These are phyloP conservation scores for Trypanosoma lewisi DNA, from an alignment of 208 protist genomes.

Conservation along the genomic window DNA sequence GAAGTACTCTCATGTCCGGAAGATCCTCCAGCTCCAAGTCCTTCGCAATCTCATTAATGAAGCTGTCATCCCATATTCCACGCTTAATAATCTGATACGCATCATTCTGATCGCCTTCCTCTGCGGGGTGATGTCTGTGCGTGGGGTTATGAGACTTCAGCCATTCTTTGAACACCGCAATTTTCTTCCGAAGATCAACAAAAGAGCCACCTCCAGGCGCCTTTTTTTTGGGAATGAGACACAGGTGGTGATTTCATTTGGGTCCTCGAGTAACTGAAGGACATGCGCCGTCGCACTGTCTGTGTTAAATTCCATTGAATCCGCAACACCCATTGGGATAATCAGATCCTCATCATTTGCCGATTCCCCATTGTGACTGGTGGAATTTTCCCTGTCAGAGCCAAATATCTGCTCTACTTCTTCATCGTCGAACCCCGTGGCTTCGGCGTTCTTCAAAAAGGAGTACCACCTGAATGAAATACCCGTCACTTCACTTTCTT, in stretches of 20 bases:
- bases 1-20: slow-evolving; percentile 14
- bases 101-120: background rate
- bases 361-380: background rate
- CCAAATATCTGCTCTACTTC: slow-evolving; percentile 11
- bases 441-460: background rate
- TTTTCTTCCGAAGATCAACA: slow-evolving; percentile 9
- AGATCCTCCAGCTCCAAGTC: slow-evolving; percentile 15
- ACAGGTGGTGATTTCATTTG: background rate
- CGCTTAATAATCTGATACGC: slow-evolving; percentile 16
- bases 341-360: background rate
- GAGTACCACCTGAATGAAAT: background rate
- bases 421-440: background rate
- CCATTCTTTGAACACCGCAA: slow-evolving; percentile 22
- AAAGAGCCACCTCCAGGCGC: background rate
- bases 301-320: background rate
- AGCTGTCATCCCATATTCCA: background rate
- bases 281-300: background rate
- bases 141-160: slow-evolving; percentile 1
- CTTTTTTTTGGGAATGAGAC: slow-evolving; percentile 17
- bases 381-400: background rate
- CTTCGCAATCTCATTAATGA: slow-evolving; percentile 3
- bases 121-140: background rate
- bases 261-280: background rate
- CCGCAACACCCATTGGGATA: background rate
- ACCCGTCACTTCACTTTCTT: background rate